These are phyloP conservation scores for Rusavskia elegans DNA, from an alignment of 495 filamentous ascomycete genomes.

Conservation along the genomic window DNA sequence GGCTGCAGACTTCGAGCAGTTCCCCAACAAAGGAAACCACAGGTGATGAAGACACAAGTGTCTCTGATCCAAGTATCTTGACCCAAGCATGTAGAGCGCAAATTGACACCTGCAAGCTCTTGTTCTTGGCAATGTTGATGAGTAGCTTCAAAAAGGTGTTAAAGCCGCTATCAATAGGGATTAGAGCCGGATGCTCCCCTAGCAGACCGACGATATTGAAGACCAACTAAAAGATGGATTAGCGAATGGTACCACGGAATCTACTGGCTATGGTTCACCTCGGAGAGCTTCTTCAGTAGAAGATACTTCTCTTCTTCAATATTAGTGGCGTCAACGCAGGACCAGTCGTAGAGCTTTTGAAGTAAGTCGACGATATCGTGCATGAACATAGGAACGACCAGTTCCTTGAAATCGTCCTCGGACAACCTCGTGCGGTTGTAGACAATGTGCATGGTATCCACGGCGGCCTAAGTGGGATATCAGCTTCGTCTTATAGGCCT, in stretches of 20 bases:
- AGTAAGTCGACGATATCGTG: slow-evolving; percentile 54
- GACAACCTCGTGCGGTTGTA: slow-evolving; percentile 60
- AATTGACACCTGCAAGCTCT: slow-evolving; percentile 83
- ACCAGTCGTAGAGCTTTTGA: slow-evolving; percentile 66
- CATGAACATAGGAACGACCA: slow-evolving; percentile 67
- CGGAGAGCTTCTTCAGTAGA: slow-evolving; percentile 82
- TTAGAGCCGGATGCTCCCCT: slow-evolving; percentile 51
- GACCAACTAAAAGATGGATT: slow-evolving; percentile 41
- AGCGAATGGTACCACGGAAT: not conserved
- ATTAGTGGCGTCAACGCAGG: slow-evolving; percentile 57
- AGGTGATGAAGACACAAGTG: slow-evolving; percentile 46
- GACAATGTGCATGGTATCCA: slow-evolving; percentile 70
- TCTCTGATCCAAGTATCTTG: slow-evolving; percentile 52
- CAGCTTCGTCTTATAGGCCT: slow-evolving; percentile 10
- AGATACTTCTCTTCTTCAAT: slow-evolving; percentile 84
- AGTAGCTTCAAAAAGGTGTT: slow-evolving; percentile 67
- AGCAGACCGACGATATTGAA: slow-evolving; percentile 72
- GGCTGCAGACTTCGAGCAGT: slow-evolving; percentile 65
- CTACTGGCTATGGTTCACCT: slow-evolving; percentile 38
- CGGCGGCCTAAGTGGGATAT: slow-evolving; percentile 42
- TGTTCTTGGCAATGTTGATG: slow-evolving; percentile 61
- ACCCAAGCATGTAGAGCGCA: slow-evolving; percentile 84
- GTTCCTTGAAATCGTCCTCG: slow-evolving; percentile 60
- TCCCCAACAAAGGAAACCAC: slow-evolving; percentile 55
- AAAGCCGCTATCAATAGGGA: slow-evolving; percentile 47